Percentiles rank a stretch among this genome's conserved stretches.
Evolutionary conservation across 2,329 filamentous ascomycete genomes (phyloP).

Genomic region (Alternaria novae-zelandiae): DNA sequence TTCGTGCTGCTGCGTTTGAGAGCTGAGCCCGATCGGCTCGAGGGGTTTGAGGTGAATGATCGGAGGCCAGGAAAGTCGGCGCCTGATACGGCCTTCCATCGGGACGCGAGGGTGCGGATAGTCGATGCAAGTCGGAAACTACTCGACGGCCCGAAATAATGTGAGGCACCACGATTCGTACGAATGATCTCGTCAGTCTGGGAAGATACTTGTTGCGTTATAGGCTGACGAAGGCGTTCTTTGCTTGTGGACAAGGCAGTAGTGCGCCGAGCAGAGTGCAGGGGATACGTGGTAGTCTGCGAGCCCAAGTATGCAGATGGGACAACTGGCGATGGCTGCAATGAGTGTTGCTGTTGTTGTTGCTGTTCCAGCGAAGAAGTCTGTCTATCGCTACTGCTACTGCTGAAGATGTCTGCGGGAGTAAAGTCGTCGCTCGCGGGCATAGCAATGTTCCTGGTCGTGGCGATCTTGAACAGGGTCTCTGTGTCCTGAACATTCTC

Average conservation of each 20-base stretch:
- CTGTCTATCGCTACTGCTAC: slow-evolving; percentile 5
- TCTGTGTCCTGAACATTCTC: slow-evolving; percentile 49
- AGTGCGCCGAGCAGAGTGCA: slow-evolving; percentile 10
- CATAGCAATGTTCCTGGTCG: slow-evolving; percentile 48
- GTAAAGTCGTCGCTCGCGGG: slow-evolving; percentile 39
- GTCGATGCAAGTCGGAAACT: slow-evolving; percentile 34
- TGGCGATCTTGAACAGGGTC: slow-evolving; percentile 50
- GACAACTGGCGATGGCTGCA: slow-evolving; percentile 3
- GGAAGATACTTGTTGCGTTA: slow-evolving; percentile 15
- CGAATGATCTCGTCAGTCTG: slow-evolving; percentile 25
- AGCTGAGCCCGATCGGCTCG: slow-evolving; percentile 8
- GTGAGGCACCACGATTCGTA: slow-evolving; percentile 25
- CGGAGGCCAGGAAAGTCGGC: slow-evolving; percentile 13
- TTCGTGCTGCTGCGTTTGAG: slow-evolving; percentile 19
- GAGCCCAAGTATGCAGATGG: neutral
- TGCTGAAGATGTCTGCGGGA: slow-evolving; percentile 35
- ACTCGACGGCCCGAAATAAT: slow-evolving; percentile 38
- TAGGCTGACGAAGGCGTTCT: slow-evolving; percentile 15
- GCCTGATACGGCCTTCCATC: slow-evolving; percentile 26
- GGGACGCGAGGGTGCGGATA: slow-evolving; percentile 26
- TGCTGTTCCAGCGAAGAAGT: slow-evolving; percentile 2
- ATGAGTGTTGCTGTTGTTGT: slow-evolving; percentile 6
- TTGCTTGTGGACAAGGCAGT: slow-evolving; percentile 12
- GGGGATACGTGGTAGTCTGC: neutral
- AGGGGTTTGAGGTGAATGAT: slow-evolving; percentile 11